These are phyloP conservation scores for Rubus idaeus DNA, from an alignment of 306 rosid species.

Conservation along the genomic window DNA sequence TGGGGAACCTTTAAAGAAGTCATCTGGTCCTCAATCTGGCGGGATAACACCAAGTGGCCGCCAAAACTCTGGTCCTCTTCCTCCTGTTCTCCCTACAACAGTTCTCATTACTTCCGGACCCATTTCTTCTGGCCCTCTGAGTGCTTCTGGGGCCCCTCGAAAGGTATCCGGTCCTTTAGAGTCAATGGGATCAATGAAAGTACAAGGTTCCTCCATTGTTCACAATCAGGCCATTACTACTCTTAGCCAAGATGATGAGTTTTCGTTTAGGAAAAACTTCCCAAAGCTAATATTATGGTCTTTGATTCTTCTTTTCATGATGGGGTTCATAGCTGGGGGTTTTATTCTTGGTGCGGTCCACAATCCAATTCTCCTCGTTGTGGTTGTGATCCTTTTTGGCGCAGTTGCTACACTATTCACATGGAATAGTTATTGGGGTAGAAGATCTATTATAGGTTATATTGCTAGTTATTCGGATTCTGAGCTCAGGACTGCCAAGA, in stretches of 20 bases:
- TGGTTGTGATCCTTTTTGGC: constrained; percentile 77
- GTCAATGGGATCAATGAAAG: constrained; percentile 75
- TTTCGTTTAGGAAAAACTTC: constrained; percentile 83
- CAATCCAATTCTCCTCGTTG: constrained; percentile 83
- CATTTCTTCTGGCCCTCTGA: constrained; percentile 84
- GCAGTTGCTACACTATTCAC: constrained; percentile 70
- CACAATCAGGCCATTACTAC: constrained; percentile 84
- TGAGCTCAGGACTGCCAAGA: constrained; percentile 93
- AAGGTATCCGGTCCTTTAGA: constrained; percentile 95
- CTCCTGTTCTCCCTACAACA: constrained; percentile 89
- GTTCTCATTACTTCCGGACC: constrained; percentile 97
- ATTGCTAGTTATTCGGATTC: constrained; percentile 84
- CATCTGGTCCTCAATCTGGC: constrained; percentile 98
- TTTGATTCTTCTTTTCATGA: constrained; percentile 82
- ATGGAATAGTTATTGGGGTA: constrained; percentile 96
- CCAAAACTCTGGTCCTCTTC: constrained; percentile 91
- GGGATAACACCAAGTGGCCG: constrained; percentile 63
- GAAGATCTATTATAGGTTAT: constrained; percentile 72
- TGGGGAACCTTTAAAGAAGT: constrained; percentile 92
- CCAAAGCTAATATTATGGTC: constrained; percentile 92
- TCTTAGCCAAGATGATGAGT: constrained; percentile 64
- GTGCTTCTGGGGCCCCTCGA: constrained; percentile 93
- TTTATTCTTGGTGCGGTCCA: constrained; percentile 96
- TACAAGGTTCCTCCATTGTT: constrained; percentile 47
- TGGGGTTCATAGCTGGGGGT: constrained; percentile 98